These are phyloP conservation scores for Saccharomyces hybrid DNA, from an alignment of 1,139 yeast genomes.

Conservation along the genomic window DNA sequence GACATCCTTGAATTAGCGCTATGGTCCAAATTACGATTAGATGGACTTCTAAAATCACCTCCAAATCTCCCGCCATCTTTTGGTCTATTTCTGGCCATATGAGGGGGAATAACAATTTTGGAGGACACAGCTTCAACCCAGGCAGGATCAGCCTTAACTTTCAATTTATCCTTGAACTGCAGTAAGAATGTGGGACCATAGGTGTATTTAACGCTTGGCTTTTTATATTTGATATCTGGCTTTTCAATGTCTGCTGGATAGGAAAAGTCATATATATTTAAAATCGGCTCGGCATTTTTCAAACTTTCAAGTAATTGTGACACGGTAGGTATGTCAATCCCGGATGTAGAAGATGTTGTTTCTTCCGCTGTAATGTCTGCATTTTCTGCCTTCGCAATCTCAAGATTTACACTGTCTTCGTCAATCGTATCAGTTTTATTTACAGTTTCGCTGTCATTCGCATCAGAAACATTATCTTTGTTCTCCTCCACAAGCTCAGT, in stretches of 20 bases:
- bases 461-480: neutral
- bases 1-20: too few relatives aligned
- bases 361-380: neutral
- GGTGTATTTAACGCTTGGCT: slow-evolving; percentile 25
- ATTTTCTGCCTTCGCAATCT: neutral
- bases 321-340: slow-evolving; percentile 32
- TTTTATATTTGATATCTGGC: slow-evolving; percentile 46
- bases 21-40: slow-evolving; percentile 11
- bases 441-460: neutral
- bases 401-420: neutral
- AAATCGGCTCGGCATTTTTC: slow-evolving; percentile 44
- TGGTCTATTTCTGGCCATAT: slow-evolving; percentile 16
- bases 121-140: too few relatives aligned
- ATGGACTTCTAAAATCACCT: slow-evolving; percentile 27
- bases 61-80: slow-evolving; percentile 25
- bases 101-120: too few relatives aligned
- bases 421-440: neutral
- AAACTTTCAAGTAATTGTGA: slow-evolving; percentile 49
- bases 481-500: neutral
- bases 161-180: too few relatives aligned
- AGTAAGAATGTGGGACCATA: too few relatives aligned
- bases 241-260: slow-evolving; percentile 58
- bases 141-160: too few relatives aligned
- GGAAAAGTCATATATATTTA: slow-evolving; percentile 43
- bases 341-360: neutral